Conservation (phyloP, 768 basidiomycete genomes). For the Suillus variegatus region DNA sequence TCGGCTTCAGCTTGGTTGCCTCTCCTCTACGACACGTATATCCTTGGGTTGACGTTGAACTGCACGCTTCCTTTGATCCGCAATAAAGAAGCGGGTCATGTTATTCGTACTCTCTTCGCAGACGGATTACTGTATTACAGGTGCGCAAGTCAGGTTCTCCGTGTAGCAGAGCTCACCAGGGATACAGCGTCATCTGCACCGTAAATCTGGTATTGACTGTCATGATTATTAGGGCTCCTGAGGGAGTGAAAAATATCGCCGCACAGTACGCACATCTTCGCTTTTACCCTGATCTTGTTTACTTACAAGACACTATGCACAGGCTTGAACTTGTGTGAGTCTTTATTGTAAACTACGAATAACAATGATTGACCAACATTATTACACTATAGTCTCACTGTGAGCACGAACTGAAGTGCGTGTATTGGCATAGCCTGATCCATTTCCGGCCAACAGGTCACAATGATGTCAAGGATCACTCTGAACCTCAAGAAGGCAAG, state of each 20-base stretch:
- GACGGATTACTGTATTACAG: constrained; percentile 40
- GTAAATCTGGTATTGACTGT: constrained; percentile 40
- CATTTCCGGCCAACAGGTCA: constrained; percentile 36
- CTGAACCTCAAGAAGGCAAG: constrained; percentile 55
- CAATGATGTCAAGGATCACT: constrained; percentile 73
- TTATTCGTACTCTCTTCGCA: constrained; percentile 28
- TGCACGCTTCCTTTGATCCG: constrained; percentile 27
- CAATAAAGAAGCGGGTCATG: constrained; percentile 18
- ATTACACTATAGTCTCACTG: constrained; percentile 21
- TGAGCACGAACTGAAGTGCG: constrained; percentile 8
- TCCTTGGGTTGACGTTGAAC: constrained; percentile 35
- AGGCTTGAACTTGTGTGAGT: constrained; percentile 44
- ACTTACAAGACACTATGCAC: not conserved
- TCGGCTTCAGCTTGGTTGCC: constrained; percentile 44
- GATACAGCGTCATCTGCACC: constrained; percentile 37
- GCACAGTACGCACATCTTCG: constrained; percentile 27
- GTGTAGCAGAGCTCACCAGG: not conserved
- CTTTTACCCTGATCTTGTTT: not conserved
- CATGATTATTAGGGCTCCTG: constrained; percentile 35
- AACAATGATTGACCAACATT: constrained; percentile 38
- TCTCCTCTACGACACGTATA: constrained; percentile 38
- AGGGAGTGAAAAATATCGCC: constrained; percentile 35
- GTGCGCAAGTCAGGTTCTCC: constrained; percentile 14
- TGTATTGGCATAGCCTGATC: not conserved
- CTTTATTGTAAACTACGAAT: constrained; percentile 18